Percentiles rank a stretch among this genome's conserved stretches.
Conservation (phyloP, 2,329 filamentous ascomycete species). For the Berkeleyomyces basicola region DNA sequence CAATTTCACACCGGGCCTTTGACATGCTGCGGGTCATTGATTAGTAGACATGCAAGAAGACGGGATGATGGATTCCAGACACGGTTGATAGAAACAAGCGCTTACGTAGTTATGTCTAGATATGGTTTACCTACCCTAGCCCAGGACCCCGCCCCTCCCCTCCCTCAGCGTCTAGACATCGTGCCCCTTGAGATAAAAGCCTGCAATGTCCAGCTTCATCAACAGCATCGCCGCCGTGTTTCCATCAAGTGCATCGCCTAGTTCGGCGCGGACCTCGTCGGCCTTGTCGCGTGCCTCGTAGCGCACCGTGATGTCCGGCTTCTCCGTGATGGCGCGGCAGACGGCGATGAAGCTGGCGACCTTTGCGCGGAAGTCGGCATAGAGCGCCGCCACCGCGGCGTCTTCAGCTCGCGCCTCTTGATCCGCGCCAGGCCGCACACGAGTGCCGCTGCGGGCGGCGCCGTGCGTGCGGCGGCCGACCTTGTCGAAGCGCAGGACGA, state of each 20-base stretch:
- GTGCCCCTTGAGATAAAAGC: conserved; percentile 36
- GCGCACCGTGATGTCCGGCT: conserved; percentile 31
- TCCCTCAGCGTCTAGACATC: background rate
- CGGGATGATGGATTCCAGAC: no score
- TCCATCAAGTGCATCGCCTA: conserved; percentile 27
- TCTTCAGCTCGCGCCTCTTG: background rate
- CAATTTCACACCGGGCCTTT: conserved; percentile 36
- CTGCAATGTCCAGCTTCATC: conserved; percentile 52
- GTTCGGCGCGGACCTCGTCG: conserved; percentile 21
- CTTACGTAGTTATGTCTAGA: no score
- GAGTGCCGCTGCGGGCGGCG: background rate
- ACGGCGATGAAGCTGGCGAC: conserved; percentile 58
- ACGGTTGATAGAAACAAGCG: no score
- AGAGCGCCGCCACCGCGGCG: conserved; percentile 30
- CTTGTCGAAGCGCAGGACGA: conserved; percentile 57
- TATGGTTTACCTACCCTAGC: no score
- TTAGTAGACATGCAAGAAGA: conserved; percentile 18
- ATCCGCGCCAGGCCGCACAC: no score
- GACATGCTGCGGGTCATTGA: conserved; percentile 39
- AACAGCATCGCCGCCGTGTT: conserved; percentile 54
- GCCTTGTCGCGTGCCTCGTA: conserved; percentile 19
- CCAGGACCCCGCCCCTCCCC: no score
- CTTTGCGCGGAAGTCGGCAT: conserved; percentile 52
- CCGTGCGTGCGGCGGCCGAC: conserved; percentile 23
- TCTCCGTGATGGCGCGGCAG: conserved; percentile 50